Evolutionary conservation across 176 grass and related monocot species (phyloP).

Genomic region (Poa pratensis): DNA sequence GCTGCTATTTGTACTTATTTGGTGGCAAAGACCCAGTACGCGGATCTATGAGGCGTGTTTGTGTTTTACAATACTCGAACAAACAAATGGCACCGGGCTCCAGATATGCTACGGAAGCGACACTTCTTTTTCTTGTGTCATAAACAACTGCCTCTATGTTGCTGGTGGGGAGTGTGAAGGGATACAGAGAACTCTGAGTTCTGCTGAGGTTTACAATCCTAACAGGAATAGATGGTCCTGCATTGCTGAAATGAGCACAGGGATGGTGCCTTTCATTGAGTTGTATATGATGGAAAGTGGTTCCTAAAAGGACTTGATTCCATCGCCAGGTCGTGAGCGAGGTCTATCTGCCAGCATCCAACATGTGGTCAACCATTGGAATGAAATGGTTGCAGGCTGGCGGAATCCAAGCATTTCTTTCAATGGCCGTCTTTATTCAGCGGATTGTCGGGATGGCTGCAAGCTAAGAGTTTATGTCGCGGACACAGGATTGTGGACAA

Average conservation of each 20-base stretch:
- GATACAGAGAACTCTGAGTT: constrained; percentile 73
- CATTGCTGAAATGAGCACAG: constrained; percentile 75
- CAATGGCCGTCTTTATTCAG: constrained; percentile 62
- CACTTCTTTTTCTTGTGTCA: constrained; percentile 87
- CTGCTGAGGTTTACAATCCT: constrained; percentile 82
- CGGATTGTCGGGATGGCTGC: constrained; percentile 89
- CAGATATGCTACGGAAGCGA: constrained; percentile 86
- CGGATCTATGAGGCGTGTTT: constrained; percentile 90
- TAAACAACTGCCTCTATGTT: constrained; percentile 88
- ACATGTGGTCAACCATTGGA: constrained; percentile 62
- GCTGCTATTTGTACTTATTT: constrained; percentile 90
- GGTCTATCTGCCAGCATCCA: constrained; percentile 68
- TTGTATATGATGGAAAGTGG: constrained; percentile 89
- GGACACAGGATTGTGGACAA: constrained; percentile 65
- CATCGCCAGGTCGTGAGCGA: constrained; percentile 71
- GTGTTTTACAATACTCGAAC: constrained; percentile 90
- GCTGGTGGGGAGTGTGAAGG: constrained; percentile 96
- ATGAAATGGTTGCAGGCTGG: constrained; percentile 75
- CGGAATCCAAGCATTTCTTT: constrained; percentile 73
- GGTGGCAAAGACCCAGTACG: constrained; percentile 77
- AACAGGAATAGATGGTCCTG: constrained; percentile 85
- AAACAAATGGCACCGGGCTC: constrained; percentile 90
- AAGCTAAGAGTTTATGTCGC: constrained; percentile 80
- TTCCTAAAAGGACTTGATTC: constrained; percentile 86
- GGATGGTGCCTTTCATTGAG: constrained; percentile 86